Percentiles rank a stretch among this genome's conserved stretches.
Conservation (phyloP, 202 grass and related monocot genomes). For the Bolboschoenoplectus hybrid region DNA sequence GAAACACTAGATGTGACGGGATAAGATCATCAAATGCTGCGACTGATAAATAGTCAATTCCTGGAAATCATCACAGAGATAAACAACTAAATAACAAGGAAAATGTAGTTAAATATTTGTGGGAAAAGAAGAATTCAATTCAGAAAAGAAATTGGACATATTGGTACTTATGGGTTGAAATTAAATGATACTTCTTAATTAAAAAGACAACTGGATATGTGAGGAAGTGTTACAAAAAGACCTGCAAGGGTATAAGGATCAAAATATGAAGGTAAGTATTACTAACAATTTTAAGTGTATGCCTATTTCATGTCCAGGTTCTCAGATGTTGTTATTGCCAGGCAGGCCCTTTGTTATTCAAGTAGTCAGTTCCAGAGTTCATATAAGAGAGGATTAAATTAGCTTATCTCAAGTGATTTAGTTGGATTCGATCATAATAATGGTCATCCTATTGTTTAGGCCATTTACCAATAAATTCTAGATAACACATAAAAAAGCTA, state of each 20-base stretch:
- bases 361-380: not conserved
- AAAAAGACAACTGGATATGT: not conserved
- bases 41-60: constrained; percentile 78
- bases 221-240: not conserved
- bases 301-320: not conserved
- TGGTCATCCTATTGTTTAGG: not conserved
- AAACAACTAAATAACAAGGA: not conserved
- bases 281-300: not conserved
- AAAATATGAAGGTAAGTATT: not conserved
- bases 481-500: not conserved
- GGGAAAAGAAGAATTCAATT: constrained; percentile 10
- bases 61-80: constrained; percentile 43
- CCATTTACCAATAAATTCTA: not conserved
- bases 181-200: not conserved
- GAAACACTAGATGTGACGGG: constrained; percentile 75
- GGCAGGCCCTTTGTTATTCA: not conserved
- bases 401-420: not conserved
- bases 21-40: constrained; percentile 78
- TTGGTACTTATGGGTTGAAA: not conserved
- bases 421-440: not conserved
- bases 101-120: constrained; percentile 42
- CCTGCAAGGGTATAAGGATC: not conserved
- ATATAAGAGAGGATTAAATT: not conserved
- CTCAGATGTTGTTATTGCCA: not conserved
- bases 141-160: constrained; percentile 35